phyloP scores from a whole-genome alignment of 2,329 filamentous ascomycete species.

The Beauveria australis region DNA sequence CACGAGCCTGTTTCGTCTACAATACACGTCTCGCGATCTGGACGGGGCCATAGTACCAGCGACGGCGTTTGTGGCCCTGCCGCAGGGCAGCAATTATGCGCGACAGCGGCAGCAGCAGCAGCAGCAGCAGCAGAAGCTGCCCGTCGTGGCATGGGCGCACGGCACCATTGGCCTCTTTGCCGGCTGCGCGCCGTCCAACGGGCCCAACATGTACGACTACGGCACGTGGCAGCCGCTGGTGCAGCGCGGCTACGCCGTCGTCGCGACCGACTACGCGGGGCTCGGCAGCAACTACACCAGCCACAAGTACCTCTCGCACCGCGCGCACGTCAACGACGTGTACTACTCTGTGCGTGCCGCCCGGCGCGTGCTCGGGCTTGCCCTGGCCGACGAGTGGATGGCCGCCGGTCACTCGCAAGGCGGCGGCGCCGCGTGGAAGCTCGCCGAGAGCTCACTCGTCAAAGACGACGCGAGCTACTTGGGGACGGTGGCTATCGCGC shows the following conservation, averaged over 20 bases:
- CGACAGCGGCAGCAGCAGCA: not conserved
- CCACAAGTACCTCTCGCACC: slow-evolving; percentile 15
- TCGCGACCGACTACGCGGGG: slow-evolving; percentile 18
- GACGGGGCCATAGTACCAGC: slow-evolving; percentile 12
- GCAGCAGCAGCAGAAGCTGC: not conserved
- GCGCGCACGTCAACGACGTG: slow-evolving; percentile 11
- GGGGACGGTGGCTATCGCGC: slow-evolving; percentile 13
- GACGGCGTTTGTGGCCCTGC: slow-evolving; percentile 14
- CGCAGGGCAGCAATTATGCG: not conserved
- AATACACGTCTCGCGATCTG: slow-evolving; percentile 15
- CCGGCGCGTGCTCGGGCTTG: slow-evolving; percentile 2
- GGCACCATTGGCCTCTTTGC: slow-evolving; percentile 13
- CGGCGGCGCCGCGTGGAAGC: slow-evolving; percentile 16
- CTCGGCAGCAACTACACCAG: slow-evolving; percentile 16
- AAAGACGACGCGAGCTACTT: slow-evolving; percentile 3
- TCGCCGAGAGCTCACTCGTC: slow-evolving; percentile 12
- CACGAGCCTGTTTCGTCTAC: slow-evolving; percentile 13
- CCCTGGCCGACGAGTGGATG: slow-evolving; percentile 12
- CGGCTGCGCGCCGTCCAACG: slow-evolving; percentile 15
- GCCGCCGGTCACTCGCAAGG: slow-evolving; percentile 15
- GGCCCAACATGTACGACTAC: slow-evolving; percentile 12
- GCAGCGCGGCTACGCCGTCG: slow-evolving; percentile 13
- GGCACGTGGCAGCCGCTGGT: slow-evolving; percentile 13
- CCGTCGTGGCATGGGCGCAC: slow-evolving; percentile 13
- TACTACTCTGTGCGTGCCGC: slow-evolving; percentile 5